A percentile compares a stretch with the other conserved stretches of the same genome.
These are phyloP conservation scores for Rhizopus microsporus DNA, from an alignment of 371 early-diverging fungal species.

Conservation along the genomic window DNA sequence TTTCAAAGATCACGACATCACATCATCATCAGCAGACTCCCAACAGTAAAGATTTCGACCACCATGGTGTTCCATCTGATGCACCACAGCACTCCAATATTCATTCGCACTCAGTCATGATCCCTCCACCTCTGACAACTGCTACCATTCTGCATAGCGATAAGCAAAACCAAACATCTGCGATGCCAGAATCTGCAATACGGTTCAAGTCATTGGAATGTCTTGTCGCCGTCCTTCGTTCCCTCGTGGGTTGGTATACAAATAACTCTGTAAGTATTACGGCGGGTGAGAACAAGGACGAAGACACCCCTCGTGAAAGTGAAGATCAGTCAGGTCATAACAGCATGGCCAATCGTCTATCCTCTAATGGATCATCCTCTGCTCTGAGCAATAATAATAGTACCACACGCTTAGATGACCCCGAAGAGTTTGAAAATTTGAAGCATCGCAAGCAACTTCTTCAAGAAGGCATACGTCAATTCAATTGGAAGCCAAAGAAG, in stretches of 20 bases:
- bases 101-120: slow-evolving; percentile 31
- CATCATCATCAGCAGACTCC: slow-evolving; percentile 28
- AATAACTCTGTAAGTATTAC: slow-evolving; percentile 52
- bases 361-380: slow-evolving; percentile 61
- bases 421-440: slow-evolving; percentile 71
- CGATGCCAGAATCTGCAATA: slow-evolving; percentile 48
- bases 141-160: slow-evolving; percentile 49
- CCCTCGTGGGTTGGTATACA: slow-evolving; percentile 55
- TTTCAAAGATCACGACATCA: slow-evolving; percentile 55
- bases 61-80: slow-evolving; percentile 19
- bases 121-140: slow-evolving; percentile 54
- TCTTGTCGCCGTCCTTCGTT: slow-evolving; percentile 54
- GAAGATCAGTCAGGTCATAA: slow-evolving; percentile 42
- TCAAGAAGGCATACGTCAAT: slow-evolving; percentile 76
- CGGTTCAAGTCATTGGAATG: slow-evolving; percentile 58
- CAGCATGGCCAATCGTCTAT: slow-evolving; percentile 37
- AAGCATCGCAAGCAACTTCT: slow-evolving; percentile 82
- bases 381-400: slow-evolving; percentile 33
- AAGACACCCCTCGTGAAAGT: slow-evolving; percentile 49
- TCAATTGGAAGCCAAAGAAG: slow-evolving; percentile 91
- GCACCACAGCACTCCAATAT: slow-evolving; percentile 12
- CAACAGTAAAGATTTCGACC: slow-evolving; percentile 39
- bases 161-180: slow-evolving; percentile 40
- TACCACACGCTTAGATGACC: slow-evolving; percentile 68
- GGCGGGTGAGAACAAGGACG: slow-evolving; percentile 29